Conservation (phyloP, 2,329 filamentous ascomycete species). For the Thelonectria blattea region DNA sequence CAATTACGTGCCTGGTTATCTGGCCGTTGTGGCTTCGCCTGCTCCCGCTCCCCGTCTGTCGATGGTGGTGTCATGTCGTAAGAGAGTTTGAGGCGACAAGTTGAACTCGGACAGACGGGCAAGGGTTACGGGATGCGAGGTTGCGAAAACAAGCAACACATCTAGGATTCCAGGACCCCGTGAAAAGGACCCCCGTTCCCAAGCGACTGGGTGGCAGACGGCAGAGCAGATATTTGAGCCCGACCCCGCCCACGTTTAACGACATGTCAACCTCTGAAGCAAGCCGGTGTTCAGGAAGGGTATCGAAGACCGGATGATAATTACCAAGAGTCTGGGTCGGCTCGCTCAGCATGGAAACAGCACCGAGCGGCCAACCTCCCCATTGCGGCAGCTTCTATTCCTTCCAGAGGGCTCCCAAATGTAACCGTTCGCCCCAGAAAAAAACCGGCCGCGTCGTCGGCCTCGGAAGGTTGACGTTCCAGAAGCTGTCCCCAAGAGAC, state of each 20-base stretch:
- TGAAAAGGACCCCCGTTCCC: constrained; percentile 9
- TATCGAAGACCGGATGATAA: constrained; percentile 22
- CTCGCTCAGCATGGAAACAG: constrained; percentile 30
- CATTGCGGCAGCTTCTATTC: constrained; percentile 26
- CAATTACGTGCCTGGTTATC: constrained; percentile 12
- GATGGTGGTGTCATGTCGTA: constrained; percentile 33
- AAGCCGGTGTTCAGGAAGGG: constrained; percentile 15
- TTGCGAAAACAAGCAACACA: constrained; percentile 1
- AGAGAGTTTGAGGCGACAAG: constrained; percentile 18
- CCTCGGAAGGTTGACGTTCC: constrained; percentile 33
- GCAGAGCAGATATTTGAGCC: constrained; percentile 34
- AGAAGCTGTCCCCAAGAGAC: constrained; percentile 33
- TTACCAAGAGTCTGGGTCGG: constrained; percentile 33
- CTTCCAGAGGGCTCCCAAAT: constrained; percentile 17
- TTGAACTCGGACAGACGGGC: constrained; percentile 26
- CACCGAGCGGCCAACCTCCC: constrained; percentile 26
- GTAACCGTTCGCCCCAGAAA: constrained; percentile 23
- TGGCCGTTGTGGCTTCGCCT: constrained; percentile 26
- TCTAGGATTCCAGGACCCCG: constrained; percentile 2
- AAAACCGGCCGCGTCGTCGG: constrained; percentile 22
- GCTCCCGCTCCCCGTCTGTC: constrained; percentile 27
- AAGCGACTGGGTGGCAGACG: constrained; percentile 17
- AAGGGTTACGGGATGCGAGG: constrained; percentile 22
- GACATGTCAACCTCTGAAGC: constrained; percentile 16
- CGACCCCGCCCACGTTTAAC: constrained; percentile 18